phyloP scores from a whole-genome alignment of 768 basidiomycete species.

The Tricholoma saponaceum region DNA sequence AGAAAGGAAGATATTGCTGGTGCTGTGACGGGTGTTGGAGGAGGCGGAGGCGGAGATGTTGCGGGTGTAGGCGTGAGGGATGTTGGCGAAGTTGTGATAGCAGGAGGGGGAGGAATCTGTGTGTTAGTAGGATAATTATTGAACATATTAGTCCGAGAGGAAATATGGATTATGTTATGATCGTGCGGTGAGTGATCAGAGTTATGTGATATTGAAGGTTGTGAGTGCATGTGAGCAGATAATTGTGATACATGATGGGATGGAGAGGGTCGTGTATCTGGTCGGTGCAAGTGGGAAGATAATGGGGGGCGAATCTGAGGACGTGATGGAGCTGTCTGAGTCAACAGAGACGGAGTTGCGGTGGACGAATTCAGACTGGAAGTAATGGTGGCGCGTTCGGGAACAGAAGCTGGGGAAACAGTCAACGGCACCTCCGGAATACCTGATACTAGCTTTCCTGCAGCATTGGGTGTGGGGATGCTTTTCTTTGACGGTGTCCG shows the following conservation, averaged over 20 bases:
- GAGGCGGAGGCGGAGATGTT: slow-evolving; percentile 27
- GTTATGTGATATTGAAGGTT: slow-evolving; percentile 24
- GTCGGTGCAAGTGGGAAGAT: slow-evolving; percentile 22
- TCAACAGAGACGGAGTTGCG: slow-evolving; percentile 50
- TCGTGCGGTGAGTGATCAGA: slow-evolving; percentile 17
- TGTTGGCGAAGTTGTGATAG: slow-evolving; percentile 10
- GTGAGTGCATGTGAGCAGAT: slow-evolving; percentile 35
- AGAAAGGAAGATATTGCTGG: slow-evolving; percentile 18
- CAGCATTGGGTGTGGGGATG: slow-evolving; percentile 21
- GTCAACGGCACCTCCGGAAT: not conserved
- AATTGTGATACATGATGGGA: slow-evolving; percentile 37
- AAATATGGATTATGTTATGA: slow-evolving; percentile 7
- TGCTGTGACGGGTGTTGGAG: slow-evolving; percentile 33
- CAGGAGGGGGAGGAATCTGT: slow-evolving; percentile 3
- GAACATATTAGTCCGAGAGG: slow-evolving; percentile 3
- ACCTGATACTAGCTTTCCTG: slow-evolving; percentile 21
- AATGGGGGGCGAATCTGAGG: slow-evolving; percentile 8
- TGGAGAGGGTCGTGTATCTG: slow-evolving; percentile 30
- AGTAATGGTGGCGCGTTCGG: slow-evolving; percentile 5
- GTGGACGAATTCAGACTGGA: slow-evolving; percentile 16
- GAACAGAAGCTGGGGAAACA: slow-evolving; percentile 16
- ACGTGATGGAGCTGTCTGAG: slow-evolving; percentile 56
- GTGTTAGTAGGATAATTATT: slow-evolving; percentile 15
- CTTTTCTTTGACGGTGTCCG: slow-evolving; percentile 14
- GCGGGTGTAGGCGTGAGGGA: slow-evolving; percentile 25